Percentiles rank a stretch among this genome's conserved stretches.
phyloP scores from a whole-genome alignment of 176 grass and related monocot species.

The Sorghum bicolor region DNA sequence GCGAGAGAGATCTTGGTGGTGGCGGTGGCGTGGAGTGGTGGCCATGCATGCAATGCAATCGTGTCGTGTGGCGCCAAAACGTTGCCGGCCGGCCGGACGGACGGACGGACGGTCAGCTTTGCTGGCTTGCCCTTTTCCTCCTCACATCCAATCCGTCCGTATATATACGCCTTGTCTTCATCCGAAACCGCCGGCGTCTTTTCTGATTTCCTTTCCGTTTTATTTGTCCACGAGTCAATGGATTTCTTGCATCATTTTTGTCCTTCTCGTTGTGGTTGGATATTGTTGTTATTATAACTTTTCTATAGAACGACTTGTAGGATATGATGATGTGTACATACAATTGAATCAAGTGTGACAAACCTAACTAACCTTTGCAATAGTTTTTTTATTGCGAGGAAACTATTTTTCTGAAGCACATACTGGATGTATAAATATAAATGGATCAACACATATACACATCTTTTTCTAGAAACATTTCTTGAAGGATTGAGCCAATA shows the following conservation, averaged over 20 bases:
- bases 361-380: too few relatives aligned
- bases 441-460: too few relatives aligned
- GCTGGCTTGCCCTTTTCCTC: not conserved
- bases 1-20: not conserved
- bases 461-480: too few relatives aligned
- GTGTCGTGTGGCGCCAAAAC: constrained; percentile 40
- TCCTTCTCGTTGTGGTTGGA: not conserved
- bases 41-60: constrained; percentile 17
- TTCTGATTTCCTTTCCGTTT: not conserved
- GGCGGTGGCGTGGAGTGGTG: not conserved
- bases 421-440: too few relatives aligned
- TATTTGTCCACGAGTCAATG: not conserved
- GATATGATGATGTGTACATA: too few relatives aligned
- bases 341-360: too few relatives aligned
- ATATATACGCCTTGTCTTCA: constrained; percentile 1
- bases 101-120: not conserved
- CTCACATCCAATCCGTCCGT: not conserved
- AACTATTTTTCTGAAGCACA: too few relatives aligned
- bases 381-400: too few relatives aligned
- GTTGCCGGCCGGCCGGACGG: constrained; percentile 10
- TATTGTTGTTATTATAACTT: too few relatives aligned
- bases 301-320: too few relatives aligned
- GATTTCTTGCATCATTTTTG: not conserved
- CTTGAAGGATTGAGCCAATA: too few relatives aligned
- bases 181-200: constrained; percentile 7